Evolutionary conservation across 2,329 filamentous ascomycete genomes (phyloP).

Genomic region (Dactylellina haptotyla): DNA sequence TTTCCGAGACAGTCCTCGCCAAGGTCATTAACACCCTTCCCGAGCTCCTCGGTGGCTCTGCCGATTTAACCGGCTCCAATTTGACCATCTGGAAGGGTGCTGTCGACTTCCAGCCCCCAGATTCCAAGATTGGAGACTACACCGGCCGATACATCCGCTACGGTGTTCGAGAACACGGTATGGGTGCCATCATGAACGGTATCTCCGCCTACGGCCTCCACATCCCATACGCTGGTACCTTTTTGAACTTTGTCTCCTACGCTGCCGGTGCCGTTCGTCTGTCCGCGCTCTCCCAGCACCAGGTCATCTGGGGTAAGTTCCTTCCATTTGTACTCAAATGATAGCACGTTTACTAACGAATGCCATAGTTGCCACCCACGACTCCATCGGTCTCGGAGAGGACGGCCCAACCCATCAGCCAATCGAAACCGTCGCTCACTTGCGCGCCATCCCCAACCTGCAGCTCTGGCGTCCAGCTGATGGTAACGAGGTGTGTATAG

Average conservation of each 20-base stretch:
- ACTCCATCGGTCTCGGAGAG: constrained; percentile 95
- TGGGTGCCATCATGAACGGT: constrained; percentile 95
- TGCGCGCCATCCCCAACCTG: constrained; percentile 98
- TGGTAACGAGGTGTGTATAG: constrained; percentile 64
- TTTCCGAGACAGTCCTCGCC: constrained; percentile 91
- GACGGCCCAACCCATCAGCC: constrained; percentile 99
- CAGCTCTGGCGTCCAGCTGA: constrained; percentile 99
- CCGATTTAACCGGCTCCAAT: constrained; percentile 98
- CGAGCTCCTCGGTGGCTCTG: constrained; percentile 93
- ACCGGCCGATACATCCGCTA: constrained; percentile 90
- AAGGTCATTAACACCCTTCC: constrained; percentile 85
- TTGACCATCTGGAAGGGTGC: constrained; percentile 98
- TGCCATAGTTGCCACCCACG: constrained; percentile 42
- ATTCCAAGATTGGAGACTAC: constrained; percentile 86
- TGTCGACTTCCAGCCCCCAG: constrained; percentile 94
- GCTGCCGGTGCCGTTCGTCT: constrained; percentile 94
- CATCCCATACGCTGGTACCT: constrained; percentile 91
- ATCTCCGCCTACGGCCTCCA: constrained; percentile 88
- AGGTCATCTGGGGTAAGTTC: constrained; percentile 76
- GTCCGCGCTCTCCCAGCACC: constrained; percentile 88
- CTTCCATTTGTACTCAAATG: constrained; percentile 77
- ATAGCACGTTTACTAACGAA: too few relatives aligned
- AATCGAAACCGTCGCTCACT: constrained; percentile 97
- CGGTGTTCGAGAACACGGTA: constrained; percentile 89
- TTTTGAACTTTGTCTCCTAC: constrained; percentile 99